phyloP scores from a whole-genome alignment of 2,329 filamentous ascomycete genomes.

The Botrytis cinerea region DNA sequence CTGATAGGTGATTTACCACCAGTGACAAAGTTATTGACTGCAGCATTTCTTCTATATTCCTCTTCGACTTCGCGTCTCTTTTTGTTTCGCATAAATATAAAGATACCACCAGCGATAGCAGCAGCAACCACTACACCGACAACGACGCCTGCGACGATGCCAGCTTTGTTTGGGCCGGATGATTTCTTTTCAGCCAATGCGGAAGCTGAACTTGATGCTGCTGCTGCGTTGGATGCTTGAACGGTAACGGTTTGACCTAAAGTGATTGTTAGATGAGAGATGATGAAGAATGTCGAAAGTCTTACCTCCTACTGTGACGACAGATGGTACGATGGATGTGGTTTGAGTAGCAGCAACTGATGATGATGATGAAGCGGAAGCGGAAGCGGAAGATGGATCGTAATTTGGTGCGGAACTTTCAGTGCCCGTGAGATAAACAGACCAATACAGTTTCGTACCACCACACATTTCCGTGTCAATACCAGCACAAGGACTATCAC shows the following conservation, averaged over 20 bases:
- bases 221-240: constrained; percentile 31
- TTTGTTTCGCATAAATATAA: constrained; percentile 75
- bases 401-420: constrained; percentile 29
- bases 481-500: constrained; percentile 37
- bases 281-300: background rate
- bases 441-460: constrained; percentile 31
- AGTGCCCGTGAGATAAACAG: constrained; percentile 38
- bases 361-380: constrained; percentile 25
- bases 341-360: constrained; percentile 28
- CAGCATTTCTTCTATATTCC: constrained; percentile 79
- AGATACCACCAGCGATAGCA: constrained; percentile 65
- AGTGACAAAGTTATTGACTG: constrained; percentile 74
- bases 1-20: constrained; percentile 62
- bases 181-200: constrained; percentile 9
- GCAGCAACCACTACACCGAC: constrained; percentile 74
- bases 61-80: constrained; percentile 78
- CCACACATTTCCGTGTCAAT: constrained; percentile 39
- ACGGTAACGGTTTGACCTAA: constrained; percentile 39
- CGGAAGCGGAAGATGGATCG: constrained; percentile 23
- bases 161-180: constrained; percentile 55
- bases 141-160: constrained; percentile 85
- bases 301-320: constrained; percentile 36
- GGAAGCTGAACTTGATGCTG: constrained; percentile 21
- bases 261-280: background rate
- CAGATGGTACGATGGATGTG: constrained; percentile 31